Conservation (phyloP, 176 grass and related monocot genomes). For the Oryza coarctata region DNA sequence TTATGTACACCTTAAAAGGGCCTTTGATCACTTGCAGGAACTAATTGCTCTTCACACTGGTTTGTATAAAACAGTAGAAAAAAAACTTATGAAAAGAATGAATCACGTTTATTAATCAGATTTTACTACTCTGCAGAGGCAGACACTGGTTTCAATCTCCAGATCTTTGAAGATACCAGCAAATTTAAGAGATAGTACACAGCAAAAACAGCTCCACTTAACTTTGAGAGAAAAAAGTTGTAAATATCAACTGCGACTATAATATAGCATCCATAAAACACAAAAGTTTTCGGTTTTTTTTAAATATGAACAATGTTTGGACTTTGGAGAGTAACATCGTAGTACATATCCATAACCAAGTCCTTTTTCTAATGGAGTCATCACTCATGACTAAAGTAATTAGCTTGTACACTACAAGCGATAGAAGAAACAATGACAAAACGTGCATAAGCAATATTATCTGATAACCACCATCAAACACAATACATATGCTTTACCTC, state of each 20-base stretch:
- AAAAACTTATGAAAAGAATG: neutral
- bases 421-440: conserved; percentile 5
- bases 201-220: neutral
- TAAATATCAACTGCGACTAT: neutral
- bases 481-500: conserved; percentile 54
- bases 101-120: neutral
- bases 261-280: neutral
- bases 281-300: neutral
- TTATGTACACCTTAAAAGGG: neutral
- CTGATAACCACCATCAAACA: neutral
- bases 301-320: too few relatives aligned
- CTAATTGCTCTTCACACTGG: conserved; percentile 4
- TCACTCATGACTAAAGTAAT: neutral
- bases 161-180: neutral
- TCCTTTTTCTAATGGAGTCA: neutral
- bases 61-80: conserved; percentile 6
- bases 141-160: neutral
- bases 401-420: neutral
- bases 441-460: conserved; percentile 24
- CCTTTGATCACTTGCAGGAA: neutral
- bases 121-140: neutral
- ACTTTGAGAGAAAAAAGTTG: neutral
- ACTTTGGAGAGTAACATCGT: too few relatives aligned
- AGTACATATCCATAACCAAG: neutral
- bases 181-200: neutral